phyloP scores from a whole-genome alignment of 164 flowering plant species.

The Buxus sempervirens region DNA sequence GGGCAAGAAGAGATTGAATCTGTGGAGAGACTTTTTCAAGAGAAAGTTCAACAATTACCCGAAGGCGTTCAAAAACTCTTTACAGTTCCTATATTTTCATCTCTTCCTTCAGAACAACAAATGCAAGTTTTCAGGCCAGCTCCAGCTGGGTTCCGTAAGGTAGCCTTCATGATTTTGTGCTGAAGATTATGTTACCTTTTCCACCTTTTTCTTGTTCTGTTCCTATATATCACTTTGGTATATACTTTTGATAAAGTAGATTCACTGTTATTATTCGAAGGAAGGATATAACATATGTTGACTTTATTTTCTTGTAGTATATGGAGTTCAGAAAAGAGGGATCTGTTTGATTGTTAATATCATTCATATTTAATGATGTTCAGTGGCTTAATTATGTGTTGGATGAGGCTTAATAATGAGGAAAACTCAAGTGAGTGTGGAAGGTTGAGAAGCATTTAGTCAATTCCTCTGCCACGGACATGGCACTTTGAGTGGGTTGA shows the following conservation, averaged over 20 bases:
- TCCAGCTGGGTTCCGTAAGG: constrained; percentile 84
- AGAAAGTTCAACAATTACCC: constrained; percentile 53
- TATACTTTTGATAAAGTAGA: too few species aligned
- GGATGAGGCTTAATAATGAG: too few species aligned
- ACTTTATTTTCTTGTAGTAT: background rate
- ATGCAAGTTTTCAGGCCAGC: constrained; percentile 76
- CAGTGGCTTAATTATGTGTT: too few species aligned
- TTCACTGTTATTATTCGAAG: too few species aligned
- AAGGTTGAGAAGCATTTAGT: too few species aligned
- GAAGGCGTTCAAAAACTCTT: constrained; percentile 46
- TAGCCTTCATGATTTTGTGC: constrained; percentile 15
- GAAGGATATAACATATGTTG: background rate
- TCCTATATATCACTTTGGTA: too few species aligned
- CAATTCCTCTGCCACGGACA: too few species aligned
- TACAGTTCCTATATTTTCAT: constrained; percentile 69
- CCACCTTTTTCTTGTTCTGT: too few species aligned
- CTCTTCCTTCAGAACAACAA: constrained; percentile 94
- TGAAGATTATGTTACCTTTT: too few species aligned
- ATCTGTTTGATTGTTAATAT: background rate
- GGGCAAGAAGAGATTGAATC: constrained; percentile 99
- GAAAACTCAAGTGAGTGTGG: too few species aligned
- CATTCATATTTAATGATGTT: background rate
- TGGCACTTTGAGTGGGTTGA: too few species aligned
- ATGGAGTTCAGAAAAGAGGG: background rate
- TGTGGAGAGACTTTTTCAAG: constrained; percentile 64